Base-by-base conservation (phyloP, 129 eudicot species). In the Logfia minima region DNA sequence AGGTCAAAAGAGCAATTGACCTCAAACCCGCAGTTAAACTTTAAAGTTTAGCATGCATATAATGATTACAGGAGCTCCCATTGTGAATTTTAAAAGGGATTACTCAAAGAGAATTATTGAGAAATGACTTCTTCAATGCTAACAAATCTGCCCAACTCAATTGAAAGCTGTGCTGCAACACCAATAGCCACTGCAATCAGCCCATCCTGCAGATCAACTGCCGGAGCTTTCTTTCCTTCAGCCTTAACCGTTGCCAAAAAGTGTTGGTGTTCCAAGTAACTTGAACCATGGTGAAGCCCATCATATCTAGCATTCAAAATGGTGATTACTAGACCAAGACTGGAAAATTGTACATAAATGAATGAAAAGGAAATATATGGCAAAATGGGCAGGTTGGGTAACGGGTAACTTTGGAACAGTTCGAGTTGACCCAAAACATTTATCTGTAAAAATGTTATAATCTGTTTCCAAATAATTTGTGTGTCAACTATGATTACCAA, bases 241-340 rank as follows among this genome's bases (percentile, higher is more conserved):
- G 81, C 84, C 67, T 85, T 89, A 32, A 95, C 77, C 21, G 93
- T 86, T 3, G 81, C 72, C 86, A 95, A 88, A 68, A 91, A 91
- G 77, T 86, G 77, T 7, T 83, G 88, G 83, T 95, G 99, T 78
- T 95, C 99, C 84, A 95, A 80, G 83, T 89, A 95, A 85, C 99
- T 95, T 43, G 99, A 95, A 74, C 99, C 99, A 58, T 95, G 99
- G 80, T 95, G 99, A 77, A 95, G 82, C 31, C 99, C 99, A 14
- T 95, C 97, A 28, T 95, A 95, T 79, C 97, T 94, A 75, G 39
- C 63, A 87, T 68, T 63, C 32, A 59, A 32, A 70, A 53, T 35
- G 31, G 16, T 67, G 64, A 70, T 78, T 11, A 71, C 56, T 43
- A 74, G n/a, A 6, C 68, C 32, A 4, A 69, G 6, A 22, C 11